Evolutionary conservation across 208 protist species (phyloP).

Genomic region (Phytomonas francai): DNA sequence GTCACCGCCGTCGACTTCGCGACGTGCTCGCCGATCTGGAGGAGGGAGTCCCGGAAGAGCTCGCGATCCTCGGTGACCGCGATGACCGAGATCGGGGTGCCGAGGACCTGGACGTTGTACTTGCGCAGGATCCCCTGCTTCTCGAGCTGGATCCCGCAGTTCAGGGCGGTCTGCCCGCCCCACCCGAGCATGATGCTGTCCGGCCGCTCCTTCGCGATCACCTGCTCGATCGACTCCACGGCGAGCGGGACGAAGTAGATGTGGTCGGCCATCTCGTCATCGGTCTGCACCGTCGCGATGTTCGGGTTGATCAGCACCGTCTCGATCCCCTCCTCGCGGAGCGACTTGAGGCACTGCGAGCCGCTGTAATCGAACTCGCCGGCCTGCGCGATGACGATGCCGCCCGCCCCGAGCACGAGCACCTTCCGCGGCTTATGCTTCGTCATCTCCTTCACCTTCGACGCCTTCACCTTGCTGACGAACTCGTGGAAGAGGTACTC

Average conservation of each 20-base stretch:
- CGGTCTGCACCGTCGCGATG: constrained; percentile 98
- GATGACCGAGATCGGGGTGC: constrained; percentile 94
- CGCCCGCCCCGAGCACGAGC: constrained; percentile 92
- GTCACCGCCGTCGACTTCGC: constrained; percentile 77
- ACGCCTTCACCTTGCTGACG: constrained; percentile 71
- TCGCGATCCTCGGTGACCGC: constrained; percentile 96
- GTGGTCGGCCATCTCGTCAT: constrained; percentile 93
- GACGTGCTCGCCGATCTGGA: constrained; percentile 94
- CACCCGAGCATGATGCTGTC: constrained; percentile 96
- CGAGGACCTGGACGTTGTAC: constrained; percentile 94
- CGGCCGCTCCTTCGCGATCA: constrained; percentile 93
- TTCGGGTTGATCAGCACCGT: constrained; percentile 99
- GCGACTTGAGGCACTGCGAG: constrained; percentile 97
- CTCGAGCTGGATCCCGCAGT: constrained; percentile 96
- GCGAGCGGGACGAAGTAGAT: constrained; percentile 97
- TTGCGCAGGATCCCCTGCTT: constrained; percentile 87
- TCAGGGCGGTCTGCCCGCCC: constrained; percentile 98
- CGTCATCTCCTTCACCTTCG: constrained; percentile 58
- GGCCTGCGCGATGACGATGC: constrained; percentile 97
- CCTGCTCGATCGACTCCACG: constrained; percentile 87
- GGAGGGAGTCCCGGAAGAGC: constrained; percentile 94
- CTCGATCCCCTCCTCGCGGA: constrained; percentile 96
- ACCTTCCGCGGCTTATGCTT: constrained; percentile 87
- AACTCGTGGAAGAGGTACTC: constrained; percentile 98
- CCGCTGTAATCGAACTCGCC: constrained; percentile 99